Percentiles rank a stretch among this genome's conserved stretches.
Evolutionary conservation across 2,329 filamentous ascomycete species (phyloP).

Genomic region (Aschersonia sp.): DNA sequence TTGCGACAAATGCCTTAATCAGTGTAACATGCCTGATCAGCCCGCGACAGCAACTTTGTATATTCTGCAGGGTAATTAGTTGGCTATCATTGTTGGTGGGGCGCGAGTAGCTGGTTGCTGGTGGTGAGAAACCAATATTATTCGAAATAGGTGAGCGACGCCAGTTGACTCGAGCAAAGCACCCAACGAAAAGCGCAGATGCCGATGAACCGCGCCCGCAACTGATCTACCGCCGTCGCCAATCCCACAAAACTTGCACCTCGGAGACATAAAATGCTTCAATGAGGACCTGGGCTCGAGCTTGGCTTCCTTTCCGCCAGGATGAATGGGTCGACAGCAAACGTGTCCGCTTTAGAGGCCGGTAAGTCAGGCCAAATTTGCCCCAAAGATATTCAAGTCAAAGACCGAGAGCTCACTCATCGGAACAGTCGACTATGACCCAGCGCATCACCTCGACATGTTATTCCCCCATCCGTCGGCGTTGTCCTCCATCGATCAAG

Average conservation of each 20-base stretch:
- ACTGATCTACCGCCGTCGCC: neutral
- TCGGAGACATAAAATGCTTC: neutral
- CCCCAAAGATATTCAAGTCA: neutral
- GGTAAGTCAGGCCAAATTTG: constrained; percentile 17
- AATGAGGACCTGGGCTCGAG: neutral
- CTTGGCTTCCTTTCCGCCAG: constrained; percentile 1
- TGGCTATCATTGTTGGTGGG: no score
- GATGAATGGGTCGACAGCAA: constrained; percentile 25
- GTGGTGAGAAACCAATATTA: no score
- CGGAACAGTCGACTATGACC: constrained; percentile 63
- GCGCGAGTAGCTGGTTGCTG: no score
- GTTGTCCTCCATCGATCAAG: constrained; percentile 59
- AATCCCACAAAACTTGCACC: neutral
- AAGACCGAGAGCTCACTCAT: neutral
- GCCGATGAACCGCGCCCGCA: neutral
- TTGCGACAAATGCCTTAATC: no score
- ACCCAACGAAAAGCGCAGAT: neutral
- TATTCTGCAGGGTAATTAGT: no score
- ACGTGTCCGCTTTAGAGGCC: constrained; percentile 26
- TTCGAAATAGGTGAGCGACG: no score
- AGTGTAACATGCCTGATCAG: no score
- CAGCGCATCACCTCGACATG: constrained; percentile 81
- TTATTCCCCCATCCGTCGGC: constrained; percentile 86
- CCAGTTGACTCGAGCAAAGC: no score
- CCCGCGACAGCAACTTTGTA: no score